Evolutionary conservation across 495 filamentous ascomycete genomes (phyloP), one percentile per base, ranked within the genome.

Genomic region (Barbatosphaeria neglecta): DNA sequence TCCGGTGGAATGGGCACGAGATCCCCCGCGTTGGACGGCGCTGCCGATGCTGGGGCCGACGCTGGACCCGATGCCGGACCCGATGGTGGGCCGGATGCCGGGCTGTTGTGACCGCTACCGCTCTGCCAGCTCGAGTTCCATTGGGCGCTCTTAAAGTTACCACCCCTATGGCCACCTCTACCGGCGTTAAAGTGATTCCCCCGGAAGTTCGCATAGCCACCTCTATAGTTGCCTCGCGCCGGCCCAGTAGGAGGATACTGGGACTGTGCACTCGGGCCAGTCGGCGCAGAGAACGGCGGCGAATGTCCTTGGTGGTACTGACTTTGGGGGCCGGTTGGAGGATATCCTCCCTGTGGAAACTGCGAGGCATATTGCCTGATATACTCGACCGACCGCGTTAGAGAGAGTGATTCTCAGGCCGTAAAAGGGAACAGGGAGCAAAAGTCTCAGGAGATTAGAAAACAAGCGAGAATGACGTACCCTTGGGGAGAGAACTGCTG

Each of bases 321-420:
- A 4, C 63, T 56, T 19, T 72, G 67, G 22, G 77, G 71, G 11
- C 68, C 69, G 35, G 70, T 76, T 9, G 74, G 70, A 40, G 77
- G 63, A 56, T 73, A 71, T 45, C 52, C 76, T 73, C 46, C 66
- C 55, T 80, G 76, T n/a, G 72, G 60, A 53, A 73, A 73, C 49
- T 74, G 66, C 4, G 69, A 64, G 49, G 78, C 72, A 49, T 81
- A 81, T 54, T 78, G 78, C 66, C 57, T 78, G n/a, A n/a, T n/a
- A n/a, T n/a, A n/a, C n/a, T n/a, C n/a, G n/a, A n/a, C n/a, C n/a
- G n/a, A n/a, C n/a, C n/a, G n/a, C 16, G 9, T 5, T n/a, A n/a
- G 16, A 35, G 13, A 58, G 50, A 62, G 50, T 41, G 25, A 46
- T 24, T 61, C 40, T 59, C 22, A 59, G 50, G 46, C 39, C 37